These are phyloP conservation scores for Nakaseomyces sp. DNA, from an alignment of 1,139 yeast species.

Conservation along the genomic window DNA sequence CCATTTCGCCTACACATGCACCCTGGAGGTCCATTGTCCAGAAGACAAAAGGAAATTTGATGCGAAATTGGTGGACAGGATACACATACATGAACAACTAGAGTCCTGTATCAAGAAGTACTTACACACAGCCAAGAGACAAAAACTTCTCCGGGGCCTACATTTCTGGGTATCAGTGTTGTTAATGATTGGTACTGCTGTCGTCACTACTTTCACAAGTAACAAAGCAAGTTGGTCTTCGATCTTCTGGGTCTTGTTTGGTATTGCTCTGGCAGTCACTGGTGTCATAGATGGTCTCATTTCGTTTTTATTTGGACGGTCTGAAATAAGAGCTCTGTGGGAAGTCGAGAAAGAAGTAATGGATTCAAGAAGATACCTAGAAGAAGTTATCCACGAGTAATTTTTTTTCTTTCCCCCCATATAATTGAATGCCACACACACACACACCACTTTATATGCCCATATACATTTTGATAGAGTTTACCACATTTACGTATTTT, in stretches of 20 bases:
- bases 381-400: slow-evolving; percentile 4
- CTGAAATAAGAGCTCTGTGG: slow-evolving; percentile 64
- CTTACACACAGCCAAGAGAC: slow-evolving; percentile 46
- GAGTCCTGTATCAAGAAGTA: slow-evolving; percentile 49
- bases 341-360: slow-evolving; percentile 59
- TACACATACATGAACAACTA: slow-evolving; percentile 48
- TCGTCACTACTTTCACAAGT: slow-evolving; percentile 57
- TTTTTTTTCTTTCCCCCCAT: too few species aligned
- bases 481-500: too few species aligned
- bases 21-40: slow-evolving; percentile 27
- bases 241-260: slow-evolving; percentile 46
- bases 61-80: slow-evolving; percentile 17
- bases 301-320: slow-evolving; percentile 68
- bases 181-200: slow-evolving; percentile 42
- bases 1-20: slow-evolving; percentile 80
- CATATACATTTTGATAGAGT: too few species aligned
- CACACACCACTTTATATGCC: too few species aligned
- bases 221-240: slow-evolving; percentile 49
- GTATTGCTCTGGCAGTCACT: slow-evolving; percentile 47
- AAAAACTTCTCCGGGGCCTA: slow-evolving; percentile 51
- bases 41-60: slow-evolving; percentile 7
- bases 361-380: slow-evolving; percentile 34
- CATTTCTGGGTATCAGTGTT: slow-evolving; percentile 56
- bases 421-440: too few species aligned
- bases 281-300: slow-evolving; percentile 74